Conservation (phyloP, 108 stramenopile genomes). For the Skeletonema costatum region DNA sequence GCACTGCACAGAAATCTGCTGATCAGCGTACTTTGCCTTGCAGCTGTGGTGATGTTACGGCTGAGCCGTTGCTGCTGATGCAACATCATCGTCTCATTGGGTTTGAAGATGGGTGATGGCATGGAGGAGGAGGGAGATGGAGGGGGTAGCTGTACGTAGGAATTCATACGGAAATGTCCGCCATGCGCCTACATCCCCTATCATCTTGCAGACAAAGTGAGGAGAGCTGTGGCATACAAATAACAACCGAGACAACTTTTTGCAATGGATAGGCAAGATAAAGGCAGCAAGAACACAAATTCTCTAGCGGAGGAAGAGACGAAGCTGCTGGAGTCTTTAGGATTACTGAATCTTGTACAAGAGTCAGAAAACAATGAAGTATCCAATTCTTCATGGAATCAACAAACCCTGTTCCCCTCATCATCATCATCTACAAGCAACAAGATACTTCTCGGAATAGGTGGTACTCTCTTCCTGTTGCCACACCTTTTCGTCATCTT, state of each 20-base stretch:
- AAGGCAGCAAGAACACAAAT: not conserved
- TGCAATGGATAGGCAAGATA: not conserved
- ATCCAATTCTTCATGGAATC: not conserved
- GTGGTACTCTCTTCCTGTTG: constrained; percentile 38
- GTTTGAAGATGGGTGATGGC: not conserved
- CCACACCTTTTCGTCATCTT: constrained; percentile 50
- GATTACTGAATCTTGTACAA: not conserved
- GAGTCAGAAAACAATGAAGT: not conserved
- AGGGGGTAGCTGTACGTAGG: not conserved
- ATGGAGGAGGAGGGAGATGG: too few species aligned
- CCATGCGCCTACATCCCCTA: too few species aligned
- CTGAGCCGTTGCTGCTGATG: not conserved
- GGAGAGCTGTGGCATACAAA: not conserved
- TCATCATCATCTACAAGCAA: not conserved
- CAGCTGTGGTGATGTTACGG: not conserved
- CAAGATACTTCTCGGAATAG: constrained; percentile 23
- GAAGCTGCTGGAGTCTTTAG: constrained; percentile 4
- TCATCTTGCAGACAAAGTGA: too few species aligned
- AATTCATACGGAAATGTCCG: not conserved
- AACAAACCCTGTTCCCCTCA: not conserved
- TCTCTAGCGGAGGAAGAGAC: not conserved
- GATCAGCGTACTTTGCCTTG: not conserved
- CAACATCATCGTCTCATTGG: not conserved
- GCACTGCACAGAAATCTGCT: not conserved
- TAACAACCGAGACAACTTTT: not conserved